Conservation (phyloP, 2,329 filamentous ascomycete genomes). For the Trichophyton rubrum region DNA sequence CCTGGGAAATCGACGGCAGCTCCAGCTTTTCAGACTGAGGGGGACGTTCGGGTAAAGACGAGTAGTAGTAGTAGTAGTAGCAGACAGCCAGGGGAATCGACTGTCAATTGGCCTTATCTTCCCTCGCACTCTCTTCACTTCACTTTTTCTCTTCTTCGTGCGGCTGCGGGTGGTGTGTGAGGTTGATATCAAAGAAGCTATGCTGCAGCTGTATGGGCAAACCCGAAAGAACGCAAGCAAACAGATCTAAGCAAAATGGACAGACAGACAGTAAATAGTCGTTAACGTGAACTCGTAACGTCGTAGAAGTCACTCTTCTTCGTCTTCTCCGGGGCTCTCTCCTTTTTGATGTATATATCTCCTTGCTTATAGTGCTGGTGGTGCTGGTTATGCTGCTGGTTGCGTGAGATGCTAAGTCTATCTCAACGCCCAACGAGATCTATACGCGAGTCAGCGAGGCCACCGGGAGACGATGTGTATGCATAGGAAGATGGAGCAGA, state of each 20-base stretch:
- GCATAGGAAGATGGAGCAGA: background rate
- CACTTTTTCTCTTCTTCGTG: background rate
- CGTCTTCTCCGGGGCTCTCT: too few species aligned
- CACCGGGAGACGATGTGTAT: background rate
- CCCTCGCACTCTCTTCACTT: background rate
- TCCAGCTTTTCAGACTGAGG: conserved; percentile 65
- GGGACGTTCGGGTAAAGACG: background rate
- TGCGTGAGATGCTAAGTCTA: background rate
- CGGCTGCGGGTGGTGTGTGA: too few species aligned
- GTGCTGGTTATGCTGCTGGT: background rate
- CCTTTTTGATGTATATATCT: conserved; percentile 1
- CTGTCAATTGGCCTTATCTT: background rate
- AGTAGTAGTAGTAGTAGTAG: background rate
- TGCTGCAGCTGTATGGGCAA: background rate
- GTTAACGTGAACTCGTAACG: conserved; percentile 17
- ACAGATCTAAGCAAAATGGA: background rate
- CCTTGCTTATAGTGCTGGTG: background rate
- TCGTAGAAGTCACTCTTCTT: conserved; percentile 18
- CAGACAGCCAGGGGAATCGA: background rate
- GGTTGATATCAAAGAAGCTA: background rate
- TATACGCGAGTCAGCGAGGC: background rate
- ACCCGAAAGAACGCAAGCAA: conserved; percentile 1
- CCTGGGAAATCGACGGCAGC: conserved; percentile 74
- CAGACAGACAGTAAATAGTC: background rate
- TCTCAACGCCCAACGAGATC: background rate